Evolutionary conservation across 2,329 filamentous ascomycete species (phyloP), one percentile per base, ranked within the genome.

Genomic region (Ophiostoma quercus): DNA sequence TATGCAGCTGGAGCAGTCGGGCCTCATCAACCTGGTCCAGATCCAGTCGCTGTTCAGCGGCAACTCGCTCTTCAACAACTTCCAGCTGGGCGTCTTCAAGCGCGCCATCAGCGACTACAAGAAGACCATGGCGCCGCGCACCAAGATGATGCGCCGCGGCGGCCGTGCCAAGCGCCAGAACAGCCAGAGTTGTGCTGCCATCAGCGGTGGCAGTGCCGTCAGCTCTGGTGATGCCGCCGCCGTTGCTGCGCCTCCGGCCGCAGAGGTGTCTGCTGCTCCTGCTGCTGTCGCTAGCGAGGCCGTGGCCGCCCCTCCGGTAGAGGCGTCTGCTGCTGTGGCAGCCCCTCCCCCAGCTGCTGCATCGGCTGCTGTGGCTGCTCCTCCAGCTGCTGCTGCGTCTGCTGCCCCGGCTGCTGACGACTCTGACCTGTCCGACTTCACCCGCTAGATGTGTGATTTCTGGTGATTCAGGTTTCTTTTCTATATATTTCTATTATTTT

Each of bases 1-100:
- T 12, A 73, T 75, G 72, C 74, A 78, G 71, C 74, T 78, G 25
- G 69, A 77, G 73, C 71, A 75, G 71, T 73, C 76, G 1, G 76
- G 76, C 11, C 75, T 78, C 7, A 60, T 78, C 66, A 75, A 74
- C 70, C 57, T 75, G n/a, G 68, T 70, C 8, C 74, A 76, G 37
- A 73, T 77, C 9, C 75, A 76, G 70, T 71, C 70, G n/a, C 72
- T 79, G 16, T 76, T 79, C 71, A 73, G 75, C 70, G 72, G 69
- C 67, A 75, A 74, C 65, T 69, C 73, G 22, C 68, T 75, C 25
- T 71, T 74, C 67, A 73, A 72, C 65, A 72, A 73, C 41, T 74
- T 68, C 43, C 67, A 71, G 68, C 65, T 75, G 2, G 73, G 75
- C 25, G 69, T 74, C 25, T 75, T 79, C 74, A 78, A 79, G 74